phyloP scores from a whole-genome alignment of 2,329 filamentous ascomycete genomes.

The Macroventuria anomochaeta region DNA sequence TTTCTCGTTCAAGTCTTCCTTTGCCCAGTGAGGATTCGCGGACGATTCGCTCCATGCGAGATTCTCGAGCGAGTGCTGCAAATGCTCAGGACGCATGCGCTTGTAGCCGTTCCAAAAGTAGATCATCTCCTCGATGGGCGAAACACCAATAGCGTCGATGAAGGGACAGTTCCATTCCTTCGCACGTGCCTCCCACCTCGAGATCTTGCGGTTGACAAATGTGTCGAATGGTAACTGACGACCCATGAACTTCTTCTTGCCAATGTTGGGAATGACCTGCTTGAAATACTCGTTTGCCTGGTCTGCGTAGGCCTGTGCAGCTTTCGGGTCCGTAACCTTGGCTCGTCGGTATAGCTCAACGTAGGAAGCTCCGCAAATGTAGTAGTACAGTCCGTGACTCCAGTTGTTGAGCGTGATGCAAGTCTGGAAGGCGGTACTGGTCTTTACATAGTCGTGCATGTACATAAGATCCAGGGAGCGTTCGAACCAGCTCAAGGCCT shows the following conservation, averaged over 20 bases:
- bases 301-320: slow-evolving; percentile 50
- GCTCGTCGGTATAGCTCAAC: slow-evolving; percentile 79
- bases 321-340: slow-evolving; percentile 50
- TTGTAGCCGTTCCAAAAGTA: slow-evolving; percentile 93
- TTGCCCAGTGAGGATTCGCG: slow-evolving; percentile 56
- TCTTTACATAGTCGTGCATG: slow-evolving; percentile 75
- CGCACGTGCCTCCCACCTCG: slow-evolving; percentile 84
- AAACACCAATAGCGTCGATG: slow-evolving; percentile 79
- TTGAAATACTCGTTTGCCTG: slow-evolving; percentile 72
- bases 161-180: slow-evolving; percentile 69
- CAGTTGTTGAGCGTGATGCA: slow-evolving; percentile 71
- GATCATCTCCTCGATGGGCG: slow-evolving; percentile 86
- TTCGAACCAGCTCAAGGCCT: slow-evolving; percentile 86
- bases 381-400: slow-evolving; percentile 89
- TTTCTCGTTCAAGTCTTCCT: slow-evolving; percentile 64
- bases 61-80: slow-evolving; percentile 68
- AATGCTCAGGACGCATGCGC: slow-evolving; percentile 72
- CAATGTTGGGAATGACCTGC: slow-evolving; percentile 74
- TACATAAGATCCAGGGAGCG: slow-evolving; percentile 80
- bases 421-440: slow-evolving; percentile 74
- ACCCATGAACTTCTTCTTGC: slow-evolving; percentile 89
- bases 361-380: slow-evolving; percentile 79
- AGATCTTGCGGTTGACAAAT: slow-evolving; percentile 81
- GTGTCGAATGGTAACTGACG: slow-evolving; percentile 88
- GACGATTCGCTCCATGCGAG: slow-evolving; percentile 70